phyloP scores from a whole-genome alignment of 2,329 filamentous ascomycete genomes.

The Didymella segeticola region DNA sequence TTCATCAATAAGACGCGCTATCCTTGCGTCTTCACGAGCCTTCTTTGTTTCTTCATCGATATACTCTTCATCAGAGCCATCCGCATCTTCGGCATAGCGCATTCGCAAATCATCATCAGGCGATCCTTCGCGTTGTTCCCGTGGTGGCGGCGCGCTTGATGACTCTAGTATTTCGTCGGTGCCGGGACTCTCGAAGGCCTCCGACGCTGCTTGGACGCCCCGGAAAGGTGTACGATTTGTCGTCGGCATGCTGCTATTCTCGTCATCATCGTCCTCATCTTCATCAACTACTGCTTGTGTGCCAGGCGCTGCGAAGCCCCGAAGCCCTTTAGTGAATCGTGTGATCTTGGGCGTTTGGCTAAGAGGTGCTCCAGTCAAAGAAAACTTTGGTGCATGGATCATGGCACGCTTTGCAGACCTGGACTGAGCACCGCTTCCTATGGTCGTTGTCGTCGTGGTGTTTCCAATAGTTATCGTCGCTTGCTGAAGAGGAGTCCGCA shows the following conservation, averaged over 20 bases:
- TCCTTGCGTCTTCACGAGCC: slow-evolving; percentile 53
- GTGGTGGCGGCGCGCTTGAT: slow-evolving; percentile 20
- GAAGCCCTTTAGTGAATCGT: slow-evolving; percentile 55
- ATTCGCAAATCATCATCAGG: background rate
- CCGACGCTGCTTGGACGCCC: slow-evolving; percentile 13
- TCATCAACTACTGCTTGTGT: slow-evolving; percentile 49
- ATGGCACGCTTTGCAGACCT: slow-evolving; percentile 57
- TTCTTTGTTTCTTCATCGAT: slow-evolving; percentile 65
- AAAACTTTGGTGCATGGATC: slow-evolving; percentile 51
- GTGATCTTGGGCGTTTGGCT: slow-evolving; percentile 37
- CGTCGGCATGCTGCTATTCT: slow-evolving; percentile 24
- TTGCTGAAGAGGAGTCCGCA: slow-evolving; percentile 66
- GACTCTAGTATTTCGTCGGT: slow-evolving; percentile 25
- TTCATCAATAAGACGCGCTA: slow-evolving; percentile 54
- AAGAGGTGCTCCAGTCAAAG: slow-evolving; percentile 36
- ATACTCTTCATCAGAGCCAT: slow-evolving; percentile 53
- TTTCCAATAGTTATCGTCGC: slow-evolving; percentile 79
- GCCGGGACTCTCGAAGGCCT: slow-evolving; percentile 21
- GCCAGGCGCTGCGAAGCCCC: slow-evolving; percentile 63
- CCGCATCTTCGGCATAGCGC: slow-evolving; percentile 11
- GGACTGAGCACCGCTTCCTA: slow-evolving; percentile 58
- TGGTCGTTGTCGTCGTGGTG: slow-evolving; percentile 68
- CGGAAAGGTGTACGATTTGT: slow-evolving; percentile 26
- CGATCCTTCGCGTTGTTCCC: background rate
- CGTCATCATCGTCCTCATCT: slow-evolving; percentile 28